A percentile compares a stretch with the other conserved stretches of the same genome.
Evolutionary conservation across 306 rosid genomes (phyloP).

Genomic region (Cyclanthera cordifolia): DNA sequence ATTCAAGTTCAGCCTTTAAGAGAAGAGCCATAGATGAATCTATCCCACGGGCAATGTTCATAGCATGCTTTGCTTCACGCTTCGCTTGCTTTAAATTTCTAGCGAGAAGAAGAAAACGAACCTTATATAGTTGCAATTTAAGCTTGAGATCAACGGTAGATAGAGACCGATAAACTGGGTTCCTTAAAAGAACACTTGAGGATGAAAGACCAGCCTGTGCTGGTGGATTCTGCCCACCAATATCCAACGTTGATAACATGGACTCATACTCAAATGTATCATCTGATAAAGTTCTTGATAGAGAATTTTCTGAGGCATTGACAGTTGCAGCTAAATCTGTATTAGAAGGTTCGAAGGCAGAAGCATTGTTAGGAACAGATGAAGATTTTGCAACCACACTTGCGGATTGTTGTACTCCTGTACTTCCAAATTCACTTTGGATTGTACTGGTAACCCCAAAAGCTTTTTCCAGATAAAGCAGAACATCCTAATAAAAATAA

Average conservation of each 20-base stretch:
- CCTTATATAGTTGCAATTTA: constrained; percentile 87
- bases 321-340: constrained; percentile 51
- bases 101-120: constrained; percentile 72
- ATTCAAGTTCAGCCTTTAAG: constrained; percentile 91
- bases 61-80: constrained; percentile 86
- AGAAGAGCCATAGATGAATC: constrained; percentile 91
- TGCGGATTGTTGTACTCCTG: constrained; percentile 45
- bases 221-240: constrained; percentile 50
- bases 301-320: constrained; percentile 52
- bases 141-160: constrained; percentile 77
- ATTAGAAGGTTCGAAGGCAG: constrained; percentile 48
- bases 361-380: constrained; percentile 38
- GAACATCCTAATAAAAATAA: constrained; percentile 58
- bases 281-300: constrained; percentile 61
- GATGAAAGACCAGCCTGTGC: constrained; percentile 47
- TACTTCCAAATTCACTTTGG: constrained; percentile 60
- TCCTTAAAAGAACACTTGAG: constrained; percentile 54
- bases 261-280: constrained; percentile 73
- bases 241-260: constrained; percentile 39
- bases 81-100: constrained; percentile 90
- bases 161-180: constrained; percentile 44
- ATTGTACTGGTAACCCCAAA: constrained; percentile 53
- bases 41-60: constrained; percentile 84
- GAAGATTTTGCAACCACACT: constrained; percentile 49
- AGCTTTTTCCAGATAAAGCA: constrained; percentile 70